These are phyloP conservation scores for Isabelozyma rhagii DNA, from an alignment of 805 yeast genomes.

Conservation along the genomic window DNA sequence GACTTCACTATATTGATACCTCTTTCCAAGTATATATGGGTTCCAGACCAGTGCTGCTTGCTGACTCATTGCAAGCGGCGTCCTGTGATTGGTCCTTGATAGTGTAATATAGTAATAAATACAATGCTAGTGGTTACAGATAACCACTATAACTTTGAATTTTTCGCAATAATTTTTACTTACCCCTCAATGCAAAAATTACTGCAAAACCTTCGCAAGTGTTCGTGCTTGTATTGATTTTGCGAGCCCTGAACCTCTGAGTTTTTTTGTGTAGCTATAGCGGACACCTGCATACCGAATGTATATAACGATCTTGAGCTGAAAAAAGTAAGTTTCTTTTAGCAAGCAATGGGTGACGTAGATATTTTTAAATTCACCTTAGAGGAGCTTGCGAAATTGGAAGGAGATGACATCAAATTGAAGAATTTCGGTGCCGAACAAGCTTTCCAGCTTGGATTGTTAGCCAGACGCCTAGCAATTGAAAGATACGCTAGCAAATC, in stretches of 20 bases:
- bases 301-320: not conserved
- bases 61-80: not conserved
- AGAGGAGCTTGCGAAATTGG: slow-evolving; percentile 18
- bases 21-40: too few species aligned
- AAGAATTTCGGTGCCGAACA: slow-evolving; percentile 27
- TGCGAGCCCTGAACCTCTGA: not conserved
- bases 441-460: slow-evolving; percentile 47
- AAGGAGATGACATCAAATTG: slow-evolving; percentile 15
- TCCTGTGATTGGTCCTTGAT: not conserved
- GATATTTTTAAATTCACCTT: slow-evolving; percentile 1
- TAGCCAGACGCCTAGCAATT: slow-evolving; percentile 35
- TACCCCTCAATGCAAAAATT: too few species aligned
- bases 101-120: not conserved
- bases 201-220: not conserved
- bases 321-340: too few species aligned
- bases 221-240: too few species aligned
- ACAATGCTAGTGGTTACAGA: not conserved
- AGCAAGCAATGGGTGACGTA: not conserved
- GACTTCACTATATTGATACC: too few species aligned
- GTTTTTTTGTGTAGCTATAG: not conserved
- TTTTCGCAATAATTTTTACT: not conserved
- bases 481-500: slow-evolving; percentile 23
- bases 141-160: not conserved
- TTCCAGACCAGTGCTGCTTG: not conserved
- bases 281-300: not conserved